phyloP scores from a whole-genome alignment of 2,329 filamentous ascomycete species.

The Penicillium sp. region DNA sequence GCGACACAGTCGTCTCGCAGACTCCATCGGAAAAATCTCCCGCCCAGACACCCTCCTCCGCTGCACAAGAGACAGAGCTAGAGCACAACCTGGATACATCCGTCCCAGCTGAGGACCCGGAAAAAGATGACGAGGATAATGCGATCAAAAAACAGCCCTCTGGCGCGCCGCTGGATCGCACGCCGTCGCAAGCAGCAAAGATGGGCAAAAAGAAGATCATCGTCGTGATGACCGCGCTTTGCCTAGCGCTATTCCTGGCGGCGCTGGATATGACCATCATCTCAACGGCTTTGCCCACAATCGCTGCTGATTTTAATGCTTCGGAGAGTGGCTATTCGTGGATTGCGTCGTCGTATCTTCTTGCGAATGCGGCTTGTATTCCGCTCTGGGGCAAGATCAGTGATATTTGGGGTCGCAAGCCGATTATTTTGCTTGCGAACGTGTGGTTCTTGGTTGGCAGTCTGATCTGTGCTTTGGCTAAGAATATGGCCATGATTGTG shows the following conservation, averaged over 20 bases:
- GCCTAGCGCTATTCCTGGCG: slow-evolving; percentile 64
- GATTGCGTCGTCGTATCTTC: slow-evolving; percentile 55
- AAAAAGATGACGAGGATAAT: slow-evolving; percentile 23
- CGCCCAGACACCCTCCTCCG: slow-evolving; percentile 11
- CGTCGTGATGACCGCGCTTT: slow-evolving; percentile 51
- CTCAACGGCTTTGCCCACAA: slow-evolving; percentile 54
- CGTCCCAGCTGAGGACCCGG: slow-evolving; percentile 11
- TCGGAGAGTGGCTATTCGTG: slow-evolving; percentile 54
- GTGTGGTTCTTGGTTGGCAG: slow-evolving; percentile 67
- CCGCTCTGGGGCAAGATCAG: slow-evolving; percentile 68
- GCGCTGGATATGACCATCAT: slow-evolving; percentile 63
- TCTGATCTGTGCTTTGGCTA: slow-evolving; percentile 63
- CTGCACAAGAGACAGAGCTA: neutral
- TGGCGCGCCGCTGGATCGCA: slow-evolving; percentile 38
- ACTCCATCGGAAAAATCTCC: slow-evolving; percentile 20
- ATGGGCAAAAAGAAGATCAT: slow-evolving; percentile 49
- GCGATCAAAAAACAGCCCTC: slow-evolving; percentile 26
- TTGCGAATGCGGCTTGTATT: slow-evolving; percentile 56
- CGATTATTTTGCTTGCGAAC: slow-evolving; percentile 65
- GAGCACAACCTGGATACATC: slow-evolving; percentile 10
- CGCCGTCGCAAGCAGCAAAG: slow-evolving; percentile 46
- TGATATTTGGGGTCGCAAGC: slow-evolving; percentile 72
- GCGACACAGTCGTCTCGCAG: slow-evolving; percentile 22
- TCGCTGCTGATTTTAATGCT: slow-evolving; percentile 51
- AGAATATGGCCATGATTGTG: slow-evolving; percentile 67